Base-by-base conservation (phyloP, 768 basidiomycete genomes). In the Lentinus tigrinus region DNA sequence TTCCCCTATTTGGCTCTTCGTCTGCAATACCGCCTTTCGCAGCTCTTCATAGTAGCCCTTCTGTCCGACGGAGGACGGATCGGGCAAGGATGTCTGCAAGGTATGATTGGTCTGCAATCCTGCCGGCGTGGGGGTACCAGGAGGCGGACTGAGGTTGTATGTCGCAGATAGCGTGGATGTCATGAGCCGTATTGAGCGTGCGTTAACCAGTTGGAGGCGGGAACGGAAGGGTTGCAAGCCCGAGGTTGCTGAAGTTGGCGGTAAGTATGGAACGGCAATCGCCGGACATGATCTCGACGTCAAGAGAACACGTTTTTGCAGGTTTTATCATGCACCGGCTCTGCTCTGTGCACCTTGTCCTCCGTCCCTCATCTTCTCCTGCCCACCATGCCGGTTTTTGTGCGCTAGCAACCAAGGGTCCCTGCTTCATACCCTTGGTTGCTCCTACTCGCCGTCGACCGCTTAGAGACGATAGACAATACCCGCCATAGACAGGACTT, bases 1-100 rank as follows among this genome's bases (percentile, higher is more conserved):
- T 43, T 83, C 77, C 10, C 90, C 90, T 4, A 89, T 63, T 27
- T 77, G 73, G 42, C 74, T 75, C 60, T 76, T 83, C 27, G 87
- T 86, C 36, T 75, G 72, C 34, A 72, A 73, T 49, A 91, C 74
- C 19, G 83, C 75, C 5, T 63, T 70, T 58, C 77, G 74, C 39
- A 91, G 69, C 2, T 70, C 73, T 1, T 70, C 67, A 56, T 89
- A 90, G 66, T 85, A 87, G 24, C 48, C 64, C 38, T 66, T 69
- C n/a, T 70, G 62, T 1, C 54, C 65, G 24, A 26, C 31, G 13
- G 47, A 34, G 16, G 42, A 52, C 9, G 70, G 34, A 19, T 61
- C 56, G 2, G 61, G 21, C 28, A 63, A 9, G 4, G 61, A 34
- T 49, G 76, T 72, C 3, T 65, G 44, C 38, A 72, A 74, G 0